phyloP scores from a whole-genome alignment of 192 early-diverging fungal genomes.

The Entomortierella chlamydospora region DNA sequence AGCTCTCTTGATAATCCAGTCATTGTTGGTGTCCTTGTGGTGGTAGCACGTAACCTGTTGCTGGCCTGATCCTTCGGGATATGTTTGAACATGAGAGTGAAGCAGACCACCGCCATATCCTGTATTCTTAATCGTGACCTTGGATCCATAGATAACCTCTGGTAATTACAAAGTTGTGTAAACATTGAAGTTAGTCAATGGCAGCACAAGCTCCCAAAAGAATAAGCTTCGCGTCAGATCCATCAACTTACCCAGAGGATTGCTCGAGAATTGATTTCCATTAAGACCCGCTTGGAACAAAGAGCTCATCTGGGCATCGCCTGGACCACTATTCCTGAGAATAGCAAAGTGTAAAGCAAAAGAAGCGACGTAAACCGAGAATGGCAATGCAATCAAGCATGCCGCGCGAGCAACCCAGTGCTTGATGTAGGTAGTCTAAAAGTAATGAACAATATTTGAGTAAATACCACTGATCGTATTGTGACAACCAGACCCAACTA shows the following conservation, averaged over 20 bases:
- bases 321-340: conserved; percentile 81
- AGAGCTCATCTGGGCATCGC: conserved; percentile 94
- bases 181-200: too few species aligned
- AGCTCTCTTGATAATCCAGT: conserved; percentile 80
- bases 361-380: conserved; percentile 82
- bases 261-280: conserved; percentile 81
- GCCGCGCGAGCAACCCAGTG: conserved; percentile 90
- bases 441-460: conserved; percentile 9
- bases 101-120: conserved; percentile 88
- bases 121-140: conserved; percentile 85
- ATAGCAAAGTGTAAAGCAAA: conserved; percentile 93
- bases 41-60: conserved; percentile 97
- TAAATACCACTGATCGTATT: too few species aligned
- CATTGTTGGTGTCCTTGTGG: conserved; percentile 94
- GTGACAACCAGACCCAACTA: too few species aligned
- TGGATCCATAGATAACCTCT: conserved; percentile 95
- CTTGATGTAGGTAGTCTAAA: conserved; percentile 68
- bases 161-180: conserved; percentile 6
- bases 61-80: conserved; percentile 84
- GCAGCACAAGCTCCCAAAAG: too few species aligned
- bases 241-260: conserved; percentile 76
- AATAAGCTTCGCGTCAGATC: too few species aligned
- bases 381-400: conserved; percentile 86
- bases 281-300: conserved; percentile 94
- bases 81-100: conserved; percentile 93